These are phyloP conservation scores for Mycena floridula DNA, from an alignment of 768 basidiomycete genomes.

Conservation along the genomic window DNA sequence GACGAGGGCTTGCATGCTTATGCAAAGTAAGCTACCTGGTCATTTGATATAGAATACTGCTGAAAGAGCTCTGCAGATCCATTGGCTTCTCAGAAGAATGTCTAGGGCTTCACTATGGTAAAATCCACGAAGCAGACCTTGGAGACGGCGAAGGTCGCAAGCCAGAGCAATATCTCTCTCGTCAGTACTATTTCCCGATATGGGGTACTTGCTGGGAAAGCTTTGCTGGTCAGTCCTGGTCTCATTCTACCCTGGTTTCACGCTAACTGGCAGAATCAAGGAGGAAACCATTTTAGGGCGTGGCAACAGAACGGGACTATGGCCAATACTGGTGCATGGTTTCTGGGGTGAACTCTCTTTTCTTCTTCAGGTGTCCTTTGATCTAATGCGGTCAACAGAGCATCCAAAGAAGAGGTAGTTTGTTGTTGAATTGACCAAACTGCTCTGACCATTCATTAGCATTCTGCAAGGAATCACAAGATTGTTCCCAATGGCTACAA, in stretches of 20 bases:
- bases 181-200: conserved; percentile 68
- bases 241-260: conserved; percentile 11
- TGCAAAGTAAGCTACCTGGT: conserved; percentile 43
- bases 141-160: conserved; percentile 77
- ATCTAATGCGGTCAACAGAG: no score
- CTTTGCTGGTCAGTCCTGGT: no score
- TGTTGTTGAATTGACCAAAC: no score
- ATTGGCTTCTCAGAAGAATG: conserved; percentile 83
- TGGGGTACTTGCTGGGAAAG: conserved; percentile 91
- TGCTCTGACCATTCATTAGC: conserved; percentile 43
- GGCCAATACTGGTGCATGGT: conserved; percentile 77
- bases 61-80: conserved; percentile 41
- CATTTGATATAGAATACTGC: neutral
- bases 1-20: conserved; percentile 66
- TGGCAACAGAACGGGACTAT: conserved; percentile 83
- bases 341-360: no score
- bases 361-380: conserved; percentile 40
- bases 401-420: conserved; percentile 69
- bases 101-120: conserved; percentile 70
- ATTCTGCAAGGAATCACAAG: conserved; percentile 61
- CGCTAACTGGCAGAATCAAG: no score
- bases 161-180: conserved; percentile 62
- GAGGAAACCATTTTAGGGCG: conserved; percentile 82
- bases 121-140: conserved; percentile 72
- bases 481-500: conserved; percentile 81